Evolutionary conservation across 176 grass and related monocot species (phyloP).

Genomic region (Carex littledalei): DNA sequence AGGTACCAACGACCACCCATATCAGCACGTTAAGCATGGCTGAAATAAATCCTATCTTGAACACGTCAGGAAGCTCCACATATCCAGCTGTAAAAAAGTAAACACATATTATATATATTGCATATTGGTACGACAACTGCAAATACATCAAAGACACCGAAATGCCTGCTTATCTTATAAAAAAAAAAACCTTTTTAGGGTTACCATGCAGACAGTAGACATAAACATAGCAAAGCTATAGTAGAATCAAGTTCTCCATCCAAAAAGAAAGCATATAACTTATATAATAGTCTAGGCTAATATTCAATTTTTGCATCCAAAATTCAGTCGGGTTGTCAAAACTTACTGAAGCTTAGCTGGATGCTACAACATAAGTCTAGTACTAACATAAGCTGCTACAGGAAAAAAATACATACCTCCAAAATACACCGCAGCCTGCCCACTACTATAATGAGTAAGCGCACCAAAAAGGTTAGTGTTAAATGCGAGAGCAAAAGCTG

Average conservation of each 20-base stretch:
- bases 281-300: background rate
- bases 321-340: background rate
- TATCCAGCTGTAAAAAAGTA: conserved; percentile 70
- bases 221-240: background rate
- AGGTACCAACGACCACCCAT: conserved; percentile 66
- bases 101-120: background rate
- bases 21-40: conserved; percentile 56
- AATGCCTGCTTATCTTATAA: background rate
- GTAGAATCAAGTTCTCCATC: background rate
- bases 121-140: conserved; percentile 1
- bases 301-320: background rate
- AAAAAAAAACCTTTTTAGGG: background rate
- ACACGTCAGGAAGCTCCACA: conserved; percentile 83
- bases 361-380: background rate
- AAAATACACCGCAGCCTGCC: conserved; percentile 88
- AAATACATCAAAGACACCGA: background rate
- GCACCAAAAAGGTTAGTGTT: conserved; percentile 96
- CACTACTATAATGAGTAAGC: conserved; percentile 93
- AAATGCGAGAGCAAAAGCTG: conserved; percentile 77
- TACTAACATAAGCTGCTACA: background rate
- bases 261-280: background rate
- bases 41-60: conserved; percentile 74
- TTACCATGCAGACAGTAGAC: background rate
- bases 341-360: background rate
- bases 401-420: conserved; percentile 55